Percentiles rank a stretch among this genome's conserved stretches.
These are phyloP conservation scores for Claviceps sp. DNA, from an alignment of 2,329 filamentous ascomycete genomes.

Conservation along the genomic window DNA sequence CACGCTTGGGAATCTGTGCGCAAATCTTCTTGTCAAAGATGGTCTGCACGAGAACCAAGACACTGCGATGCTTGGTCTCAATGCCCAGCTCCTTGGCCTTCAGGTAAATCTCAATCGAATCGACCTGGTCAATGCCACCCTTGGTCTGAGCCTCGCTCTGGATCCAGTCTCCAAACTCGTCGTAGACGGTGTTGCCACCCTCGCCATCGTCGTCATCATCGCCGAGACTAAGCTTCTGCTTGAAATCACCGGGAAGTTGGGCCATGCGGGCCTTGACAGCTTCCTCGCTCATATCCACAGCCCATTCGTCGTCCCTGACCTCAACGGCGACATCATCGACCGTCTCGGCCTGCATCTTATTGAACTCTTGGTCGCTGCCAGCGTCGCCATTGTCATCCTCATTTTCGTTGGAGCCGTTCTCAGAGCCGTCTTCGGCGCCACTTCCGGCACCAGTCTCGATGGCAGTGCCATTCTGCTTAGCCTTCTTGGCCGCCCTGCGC, in stretches of 20 bases:
- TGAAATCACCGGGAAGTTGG: slow-evolving; percentile 86
- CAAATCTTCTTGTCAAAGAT: slow-evolving; percentile 85
- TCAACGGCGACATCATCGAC: slow-evolving; percentile 39
- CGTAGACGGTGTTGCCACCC: slow-evolving; percentile 64
- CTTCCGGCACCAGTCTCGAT: slow-evolving; percentile 46
- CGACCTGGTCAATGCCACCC: slow-evolving; percentile 64
- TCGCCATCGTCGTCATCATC: slow-evolving; percentile 75
- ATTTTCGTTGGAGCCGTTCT: slow-evolving; percentile 35
- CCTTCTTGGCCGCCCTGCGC: slow-evolving; percentile 80
- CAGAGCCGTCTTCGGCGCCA: slow-evolving; percentile 40
- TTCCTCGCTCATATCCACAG: slow-evolving; percentile 90
- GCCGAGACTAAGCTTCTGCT: slow-evolving; percentile 75
- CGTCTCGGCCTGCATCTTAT: slow-evolving; percentile 56
- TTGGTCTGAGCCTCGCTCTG: slow-evolving; percentile 56
- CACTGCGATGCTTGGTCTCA: slow-evolving; percentile 84
- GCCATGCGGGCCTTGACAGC: slow-evolving; percentile 90
- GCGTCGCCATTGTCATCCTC: slow-evolving; percentile 45
- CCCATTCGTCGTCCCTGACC: slow-evolving; percentile 82
- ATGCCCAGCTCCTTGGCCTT: slow-evolving; percentile 96
- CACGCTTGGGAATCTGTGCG: slow-evolving; percentile 74
- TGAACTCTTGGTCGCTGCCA: slow-evolving; percentile 84
- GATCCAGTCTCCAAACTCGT: slow-evolving; percentile 89
- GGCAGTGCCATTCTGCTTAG: slow-evolving; percentile 59
- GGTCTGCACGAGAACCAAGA: slow-evolving; percentile 83
- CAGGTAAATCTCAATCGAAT: slow-evolving; percentile 83